These are phyloP conservation scores for Phytomonas sp. DNA, from an alignment of 208 protist genomes.

Conservation along the genomic window DNA sequence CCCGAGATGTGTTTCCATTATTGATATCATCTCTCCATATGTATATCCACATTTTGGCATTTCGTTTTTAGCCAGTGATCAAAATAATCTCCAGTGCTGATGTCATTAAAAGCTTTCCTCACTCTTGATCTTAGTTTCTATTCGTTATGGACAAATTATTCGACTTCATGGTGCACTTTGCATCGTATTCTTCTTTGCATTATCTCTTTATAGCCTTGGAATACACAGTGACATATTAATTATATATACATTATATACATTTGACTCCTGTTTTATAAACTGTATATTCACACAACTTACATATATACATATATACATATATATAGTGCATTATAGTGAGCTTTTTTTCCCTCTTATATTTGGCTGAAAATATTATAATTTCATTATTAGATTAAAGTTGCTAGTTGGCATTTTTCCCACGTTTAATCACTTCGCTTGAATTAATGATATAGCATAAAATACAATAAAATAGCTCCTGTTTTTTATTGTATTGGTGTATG, in stretches of 20 bases:
- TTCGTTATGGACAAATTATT: neutral
- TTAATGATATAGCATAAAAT: neutral
- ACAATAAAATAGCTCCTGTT: neutral
- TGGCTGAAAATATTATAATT: slow-evolving; percentile 3
- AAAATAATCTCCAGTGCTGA: neutral
- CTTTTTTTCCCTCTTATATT: slow-evolving; percentile 5
- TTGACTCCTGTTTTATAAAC: slow-evolving; percentile 2
- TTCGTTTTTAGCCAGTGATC: slow-evolving; percentile 2
- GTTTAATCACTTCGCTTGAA: neutral
- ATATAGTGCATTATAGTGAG: slow-evolving; percentile 7
- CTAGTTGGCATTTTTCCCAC: neutral
- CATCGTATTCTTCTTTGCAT: slow-evolving; percentile 1
- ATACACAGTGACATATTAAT: neutral
- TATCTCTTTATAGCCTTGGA: slow-evolving; percentile 5
- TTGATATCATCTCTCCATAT: slow-evolving; percentile 3
- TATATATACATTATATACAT: slow-evolving; percentile 15
- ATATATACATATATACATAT: slow-evolving; percentile 1
- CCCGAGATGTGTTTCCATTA: neutral
- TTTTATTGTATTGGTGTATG: neutral
- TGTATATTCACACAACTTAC: slow-evolving; percentile 1
- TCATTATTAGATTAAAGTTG: neutral
- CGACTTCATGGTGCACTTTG: neutral
- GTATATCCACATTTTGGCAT: slow-evolving; percentile 7
- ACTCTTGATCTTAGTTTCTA: neutral
- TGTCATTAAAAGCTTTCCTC: neutral